Conservation (phyloP, 306 rosid species). For the Dalbergia oliveri region DNA sequence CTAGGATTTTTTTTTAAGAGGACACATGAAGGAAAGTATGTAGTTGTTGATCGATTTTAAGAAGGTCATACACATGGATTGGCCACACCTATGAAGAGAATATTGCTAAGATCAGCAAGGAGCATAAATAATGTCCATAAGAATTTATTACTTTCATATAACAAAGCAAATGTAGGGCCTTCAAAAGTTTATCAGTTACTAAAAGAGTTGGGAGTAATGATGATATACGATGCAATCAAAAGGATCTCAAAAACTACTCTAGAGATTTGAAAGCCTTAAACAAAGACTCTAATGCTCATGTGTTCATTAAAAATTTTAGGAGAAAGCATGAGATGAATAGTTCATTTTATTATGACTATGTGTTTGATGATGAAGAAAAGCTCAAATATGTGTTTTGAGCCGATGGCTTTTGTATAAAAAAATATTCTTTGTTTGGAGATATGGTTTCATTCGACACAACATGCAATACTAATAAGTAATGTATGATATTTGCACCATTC, state of each 20-base stretch:
- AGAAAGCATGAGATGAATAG: neutral
- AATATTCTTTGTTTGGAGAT: slow-evolving; percentile 4
- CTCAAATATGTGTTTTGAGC: neutral
- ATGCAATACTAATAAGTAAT: neutral
- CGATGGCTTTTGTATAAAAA: neutral
- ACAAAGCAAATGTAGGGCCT: too few relatives aligned
- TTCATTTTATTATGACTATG: neutral
- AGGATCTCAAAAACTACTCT: neutral
- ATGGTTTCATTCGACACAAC: slow-evolving; percentile 8
- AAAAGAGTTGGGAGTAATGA: neutral
- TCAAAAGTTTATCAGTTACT: neutral
- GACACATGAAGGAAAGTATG: too few relatives aligned
- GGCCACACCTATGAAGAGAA: too few relatives aligned
- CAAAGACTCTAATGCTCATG: neutral
- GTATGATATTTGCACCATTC: neutral
- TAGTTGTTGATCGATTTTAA: too few relatives aligned
- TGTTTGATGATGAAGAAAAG: neutral
- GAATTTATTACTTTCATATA: too few relatives aligned
- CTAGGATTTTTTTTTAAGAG: too few relatives aligned
- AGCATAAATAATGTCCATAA: too few relatives aligned
- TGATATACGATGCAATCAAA: neutral
- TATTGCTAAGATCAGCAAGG: too few relatives aligned
- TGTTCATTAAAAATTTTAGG: neutral
- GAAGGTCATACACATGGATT: too few relatives aligned
- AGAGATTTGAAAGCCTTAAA: neutral